Percentiles rank a stretch among this genome's conserved stretches.
phyloP scores from a whole-genome alignment of 495 filamentous ascomycete species.

The Xylaria longipes region DNA sequence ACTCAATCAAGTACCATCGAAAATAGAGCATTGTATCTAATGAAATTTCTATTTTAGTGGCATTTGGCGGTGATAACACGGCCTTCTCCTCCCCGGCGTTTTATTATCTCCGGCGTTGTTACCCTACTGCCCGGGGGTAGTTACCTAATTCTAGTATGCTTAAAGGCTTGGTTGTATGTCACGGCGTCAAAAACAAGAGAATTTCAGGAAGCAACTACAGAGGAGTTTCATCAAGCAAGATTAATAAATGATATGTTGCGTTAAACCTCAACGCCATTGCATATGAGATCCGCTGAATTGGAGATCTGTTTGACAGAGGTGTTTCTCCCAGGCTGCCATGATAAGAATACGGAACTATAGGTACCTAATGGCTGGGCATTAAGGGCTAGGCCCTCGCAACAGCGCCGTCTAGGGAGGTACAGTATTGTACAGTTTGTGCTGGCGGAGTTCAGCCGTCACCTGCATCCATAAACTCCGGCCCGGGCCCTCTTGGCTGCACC shows the following conservation, averaged over 20 bases:
- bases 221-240: background rate
- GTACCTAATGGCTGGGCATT: background rate
- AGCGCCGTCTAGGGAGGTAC: background rate
- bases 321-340: background rate
- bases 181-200: background rate
- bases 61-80: background rate
- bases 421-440: background rate
- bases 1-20: background rate
- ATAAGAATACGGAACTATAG: background rate
- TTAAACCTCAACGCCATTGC: background rate
- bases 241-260: background rate
- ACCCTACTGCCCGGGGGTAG: too few species aligned
- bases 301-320: background rate
- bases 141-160: conserved; percentile 4
- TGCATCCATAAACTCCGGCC: background rate
- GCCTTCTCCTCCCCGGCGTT: background rate
- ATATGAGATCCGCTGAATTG: background rate
- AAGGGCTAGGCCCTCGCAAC: background rate
- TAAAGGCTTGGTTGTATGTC: background rate
- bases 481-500: background rate
- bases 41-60: background rate
- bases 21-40: background rate
- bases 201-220: background rate
- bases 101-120: background rate
- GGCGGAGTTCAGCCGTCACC: conserved; percentile 19